Evolutionary conservation across 768 basidiomycete species (phyloP).

Genomic region (Vararia minispora): DNA sequence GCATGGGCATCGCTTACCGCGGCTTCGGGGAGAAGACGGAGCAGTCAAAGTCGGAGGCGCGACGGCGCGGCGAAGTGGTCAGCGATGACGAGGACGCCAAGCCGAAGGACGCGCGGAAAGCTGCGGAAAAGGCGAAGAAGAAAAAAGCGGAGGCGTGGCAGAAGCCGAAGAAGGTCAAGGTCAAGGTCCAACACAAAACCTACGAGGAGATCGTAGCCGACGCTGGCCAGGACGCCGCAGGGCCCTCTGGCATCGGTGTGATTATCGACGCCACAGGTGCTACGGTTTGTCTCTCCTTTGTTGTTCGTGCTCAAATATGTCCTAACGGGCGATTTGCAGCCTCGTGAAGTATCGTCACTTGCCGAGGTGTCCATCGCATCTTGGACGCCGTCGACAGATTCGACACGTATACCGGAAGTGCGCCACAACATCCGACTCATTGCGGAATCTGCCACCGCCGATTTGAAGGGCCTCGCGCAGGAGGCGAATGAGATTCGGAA

Average conservation of each 20-base stretch:
- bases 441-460: slow-evolving; percentile 66
- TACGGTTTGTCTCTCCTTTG: slow-evolving; percentile 54
- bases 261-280: slow-evolving; percentile 95
- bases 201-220: slow-evolving; percentile 94
- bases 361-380: slow-evolving; percentile 63
- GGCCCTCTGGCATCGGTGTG: slow-evolving; percentile 52
- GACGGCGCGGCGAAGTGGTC: slow-evolving; percentile 57
- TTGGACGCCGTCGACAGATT: slow-evolving; percentile 84
- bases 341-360: slow-evolving; percentile 79
- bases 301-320: background rate
- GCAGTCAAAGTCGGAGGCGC: slow-evolving; percentile 74
- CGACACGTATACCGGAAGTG: slow-evolving; percentile 90
- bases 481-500: slow-evolving; percentile 82
- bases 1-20: slow-evolving; percentile 78
- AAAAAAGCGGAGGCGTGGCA: slow-evolving; percentile 75
- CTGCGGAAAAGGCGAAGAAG: slow-evolving; percentile 40
- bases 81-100: slow-evolving; percentile 62
- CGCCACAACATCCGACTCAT: slow-evolving; percentile 91
- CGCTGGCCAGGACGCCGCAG: slow-evolving; percentile 48
- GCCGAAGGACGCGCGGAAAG: slow-evolving; percentile 38
- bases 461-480: slow-evolving; percentile 79
- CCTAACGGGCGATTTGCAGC: slow-evolving; percentile 31
- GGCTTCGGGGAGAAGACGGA: slow-evolving; percentile 86
- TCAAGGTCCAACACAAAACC: slow-evolving; percentile 85
- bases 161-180: slow-evolving; percentile 74